These are phyloP conservation scores for Zymoseptoria tritici DNA, from an alignment of 2,329 filamentous ascomycete genomes.

Conservation along the genomic window DNA sequence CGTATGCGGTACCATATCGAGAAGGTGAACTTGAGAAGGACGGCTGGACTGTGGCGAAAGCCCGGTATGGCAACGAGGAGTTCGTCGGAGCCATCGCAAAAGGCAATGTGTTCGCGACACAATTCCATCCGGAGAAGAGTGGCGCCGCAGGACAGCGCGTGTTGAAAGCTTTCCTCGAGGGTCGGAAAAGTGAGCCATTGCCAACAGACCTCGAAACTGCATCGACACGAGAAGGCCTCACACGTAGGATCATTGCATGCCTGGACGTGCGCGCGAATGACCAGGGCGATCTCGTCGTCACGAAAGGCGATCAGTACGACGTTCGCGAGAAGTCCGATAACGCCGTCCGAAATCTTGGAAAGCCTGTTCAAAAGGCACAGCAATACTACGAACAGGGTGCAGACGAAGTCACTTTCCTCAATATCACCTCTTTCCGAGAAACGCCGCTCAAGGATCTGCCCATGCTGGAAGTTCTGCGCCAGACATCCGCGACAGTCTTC, in stretches of 20 bases:
- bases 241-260: constrained; percentile 89
- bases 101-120: constrained; percentile 80
- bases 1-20: constrained; percentile 74
- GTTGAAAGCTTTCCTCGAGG: constrained; percentile 78
- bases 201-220: constrained; percentile 27
- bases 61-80: constrained; percentile 75
- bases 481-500: constrained; percentile 84
- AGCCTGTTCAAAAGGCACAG: constrained; percentile 89
- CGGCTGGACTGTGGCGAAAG: constrained; percentile 90
- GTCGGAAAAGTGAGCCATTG: constrained; percentile 53
- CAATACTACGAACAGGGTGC: constrained; percentile 94
- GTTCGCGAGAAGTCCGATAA: constrained; percentile 76
- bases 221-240: constrained; percentile 59
- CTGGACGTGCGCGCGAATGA: constrained; percentile 94
- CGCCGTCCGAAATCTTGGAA: constrained; percentile 83
- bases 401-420: constrained; percentile 94
- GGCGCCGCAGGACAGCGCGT: constrained; percentile 80
- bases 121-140: constrained; percentile 98
- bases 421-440: constrained; percentile 97
- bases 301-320: constrained; percentile 97
- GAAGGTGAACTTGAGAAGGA: constrained; percentile 66
- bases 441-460: constrained; percentile 85
- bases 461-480: constrained; percentile 88
- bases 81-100: constrained; percentile 87
- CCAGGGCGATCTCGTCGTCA: constrained; percentile 88